A percentile compares a stretch with the other conserved stretches of the same genome.
Evolutionary conservation across 1,139 yeast genomes (phyloP).

Genomic region (Yamadazyma aaseri): DNA sequence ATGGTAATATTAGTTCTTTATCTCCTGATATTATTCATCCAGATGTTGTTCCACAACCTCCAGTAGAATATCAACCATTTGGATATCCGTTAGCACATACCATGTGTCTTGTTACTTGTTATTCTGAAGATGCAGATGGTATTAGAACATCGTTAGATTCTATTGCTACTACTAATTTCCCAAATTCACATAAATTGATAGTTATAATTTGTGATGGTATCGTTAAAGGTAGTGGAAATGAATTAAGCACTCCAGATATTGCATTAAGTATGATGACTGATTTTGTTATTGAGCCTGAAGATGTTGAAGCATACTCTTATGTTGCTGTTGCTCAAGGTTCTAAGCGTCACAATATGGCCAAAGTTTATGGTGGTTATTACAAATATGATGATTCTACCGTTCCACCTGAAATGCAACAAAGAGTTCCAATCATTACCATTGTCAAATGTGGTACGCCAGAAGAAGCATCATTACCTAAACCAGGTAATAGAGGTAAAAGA

Average conservation of each 20-base stretch:
- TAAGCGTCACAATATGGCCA: constrained; percentile 97
- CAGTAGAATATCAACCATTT: constrained; percentile 82
- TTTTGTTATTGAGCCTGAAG: constrained; percentile 66
- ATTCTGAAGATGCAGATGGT: constrained; percentile 88
- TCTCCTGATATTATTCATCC: constrained; percentile 73
- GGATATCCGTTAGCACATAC: constrained; percentile 86
- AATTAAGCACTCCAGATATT: constrained; percentile 82
- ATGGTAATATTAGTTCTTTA: constrained; percentile 44
- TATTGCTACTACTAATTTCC: constrained; percentile 87
- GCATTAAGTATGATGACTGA: constrained; percentile 87
- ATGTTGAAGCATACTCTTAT: constrained; percentile 77
- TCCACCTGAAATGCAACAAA: constrained; percentile 79
- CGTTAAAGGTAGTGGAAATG: constrained; percentile 92
- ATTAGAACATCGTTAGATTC: constrained; percentile 88
- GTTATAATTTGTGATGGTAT: constrained; percentile 90
- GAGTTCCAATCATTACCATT: constrained; percentile 78
- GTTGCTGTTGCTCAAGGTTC: constrained; percentile 94
- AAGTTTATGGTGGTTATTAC: constrained; percentile 88
- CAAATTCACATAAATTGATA: constrained; percentile 87
- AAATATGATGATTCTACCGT: constrained; percentile 73
- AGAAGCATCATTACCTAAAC: constrained; percentile 77
- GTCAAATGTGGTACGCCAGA: constrained; percentile 94
- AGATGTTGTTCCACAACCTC: constrained; percentile 82
- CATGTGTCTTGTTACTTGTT: constrained; percentile 84
- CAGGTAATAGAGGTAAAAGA: constrained; percentile 98